A percentile compares a stretch with the other conserved stretches of the same genome.
Evolutionary conservation across 2,329 filamentous ascomycete genomes (phyloP).

Genomic region (Neopestalotiopsis rosae): DNA sequence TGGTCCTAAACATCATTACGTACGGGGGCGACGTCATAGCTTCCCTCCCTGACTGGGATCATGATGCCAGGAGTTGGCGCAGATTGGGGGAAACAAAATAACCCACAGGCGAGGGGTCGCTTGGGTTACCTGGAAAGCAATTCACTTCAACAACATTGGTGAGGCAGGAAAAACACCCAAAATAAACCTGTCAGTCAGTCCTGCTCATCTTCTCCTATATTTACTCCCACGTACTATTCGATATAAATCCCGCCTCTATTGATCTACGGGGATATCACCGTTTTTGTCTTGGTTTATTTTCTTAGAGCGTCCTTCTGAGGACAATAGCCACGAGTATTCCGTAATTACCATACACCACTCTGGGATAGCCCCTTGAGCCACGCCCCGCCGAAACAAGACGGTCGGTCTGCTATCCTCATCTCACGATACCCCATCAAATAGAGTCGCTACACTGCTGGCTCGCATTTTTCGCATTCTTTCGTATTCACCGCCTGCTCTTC

Average conservation of each 20-base stretch:
- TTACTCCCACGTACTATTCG: neutral
- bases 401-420: constrained; percentile 1
- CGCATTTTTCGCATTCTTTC: constrained; percentile 9
- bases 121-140: neutral
- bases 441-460: neutral
- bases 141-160: neutral
- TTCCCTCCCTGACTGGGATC: neutral
- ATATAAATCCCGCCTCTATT: neutral
- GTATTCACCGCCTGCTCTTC: neutral
- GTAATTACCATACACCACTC: neutral
- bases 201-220: neutral
- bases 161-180: neutral
- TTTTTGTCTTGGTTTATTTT: neutral
- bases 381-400: neutral
- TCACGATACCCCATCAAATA: constrained; percentile 2
- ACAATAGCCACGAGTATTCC: neutral
- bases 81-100: neutral
- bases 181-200: neutral
- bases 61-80: neutral
- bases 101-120: neutral
- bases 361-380: neutral
- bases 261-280: neutral
- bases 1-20: neutral
- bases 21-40: constrained; percentile 6
- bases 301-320: neutral